These are phyloP conservation scores for Craterostigma plantagineum DNA, from an alignment of 257 asterid genomes.

Conservation along the genomic window DNA sequence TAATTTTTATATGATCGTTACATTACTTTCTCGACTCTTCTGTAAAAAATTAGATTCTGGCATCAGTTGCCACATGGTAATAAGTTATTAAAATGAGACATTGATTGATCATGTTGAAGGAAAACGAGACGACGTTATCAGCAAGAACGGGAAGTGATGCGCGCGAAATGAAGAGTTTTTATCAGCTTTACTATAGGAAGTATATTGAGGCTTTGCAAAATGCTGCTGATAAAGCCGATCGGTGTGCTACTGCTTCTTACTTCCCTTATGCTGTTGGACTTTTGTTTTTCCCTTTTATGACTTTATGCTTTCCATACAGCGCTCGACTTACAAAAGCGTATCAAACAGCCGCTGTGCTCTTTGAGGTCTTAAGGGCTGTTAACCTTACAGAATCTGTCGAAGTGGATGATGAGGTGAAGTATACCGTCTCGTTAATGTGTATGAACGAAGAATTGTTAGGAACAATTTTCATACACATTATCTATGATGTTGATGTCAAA, in stretches of 20 bases:
- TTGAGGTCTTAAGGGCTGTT: conserved; percentile 94
- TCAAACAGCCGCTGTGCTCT: conserved; percentile 92
- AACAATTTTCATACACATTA: too few relatives aligned
- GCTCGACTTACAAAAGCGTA: conserved; percentile 96
- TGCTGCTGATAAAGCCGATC: conserved; percentile 91
- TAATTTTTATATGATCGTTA: neutral
- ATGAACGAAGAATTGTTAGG: too few relatives aligned
- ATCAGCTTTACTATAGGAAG: conserved; percentile 75
- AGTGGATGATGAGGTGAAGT: conserved; percentile 73
- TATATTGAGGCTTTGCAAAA: conserved; percentile 91
- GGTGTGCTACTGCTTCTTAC: conserved; percentile 28
- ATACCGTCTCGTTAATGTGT: too few relatives aligned
- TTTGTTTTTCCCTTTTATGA: neutral
- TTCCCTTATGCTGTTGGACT: conserved; percentile 4
- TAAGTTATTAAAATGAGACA: too few relatives aligned
- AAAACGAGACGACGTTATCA: conserved; percentile 58
- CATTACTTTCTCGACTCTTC: too few relatives aligned
- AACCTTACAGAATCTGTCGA: conserved; percentile 70
- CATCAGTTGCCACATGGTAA: too few relatives aligned
- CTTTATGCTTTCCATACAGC: conserved; percentile 23
- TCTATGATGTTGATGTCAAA: too few relatives aligned
- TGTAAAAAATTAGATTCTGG: too few relatives aligned
- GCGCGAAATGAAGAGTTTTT: conserved; percentile 92
- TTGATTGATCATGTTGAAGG: conserved; percentile 38
- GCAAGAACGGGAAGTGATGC: conserved; percentile 83